phyloP scores from a whole-genome alignment of 495 filamentous ascomycete genomes.

The Hypoxylon lenormandii region DNA sequence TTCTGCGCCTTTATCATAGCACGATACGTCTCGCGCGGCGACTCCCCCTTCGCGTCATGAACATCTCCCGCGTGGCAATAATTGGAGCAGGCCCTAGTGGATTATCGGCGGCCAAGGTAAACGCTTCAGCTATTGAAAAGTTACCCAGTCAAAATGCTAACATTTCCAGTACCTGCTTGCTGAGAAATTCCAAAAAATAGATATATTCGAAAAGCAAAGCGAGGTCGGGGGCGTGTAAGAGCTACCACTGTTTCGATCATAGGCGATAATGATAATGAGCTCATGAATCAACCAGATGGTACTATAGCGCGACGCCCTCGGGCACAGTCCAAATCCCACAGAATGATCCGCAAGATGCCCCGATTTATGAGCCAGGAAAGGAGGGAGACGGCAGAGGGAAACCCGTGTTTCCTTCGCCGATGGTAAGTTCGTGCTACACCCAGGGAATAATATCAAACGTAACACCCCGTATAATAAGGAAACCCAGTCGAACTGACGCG shows the following conservation, averaged over 20 bases:
- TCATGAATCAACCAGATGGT: slow-evolving; percentile 59
- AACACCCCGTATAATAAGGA: too few relatives aligned
- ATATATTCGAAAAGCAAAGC: slow-evolving; percentile 82
- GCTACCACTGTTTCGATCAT: too few relatives aligned
- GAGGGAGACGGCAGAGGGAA: slow-evolving; percentile 22
- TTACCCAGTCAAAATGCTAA: too few relatives aligned
- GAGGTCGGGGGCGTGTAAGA: slow-evolving; percentile 76
- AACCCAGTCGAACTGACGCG: too few relatives aligned
- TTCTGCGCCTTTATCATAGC: neutral
- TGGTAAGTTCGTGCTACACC: slow-evolving; percentile 48
- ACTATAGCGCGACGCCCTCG: slow-evolving; percentile 64
- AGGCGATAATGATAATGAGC: too few relatives aligned
- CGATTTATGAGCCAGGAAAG: slow-evolving; percentile 40
- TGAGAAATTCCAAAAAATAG: slow-evolving; percentile 76
- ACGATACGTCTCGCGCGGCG: slow-evolving; percentile 46
- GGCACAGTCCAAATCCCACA: slow-evolving; percentile 52
- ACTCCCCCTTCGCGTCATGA: slow-evolving; percentile 29
- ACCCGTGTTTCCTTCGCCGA: slow-evolving; percentile 72
- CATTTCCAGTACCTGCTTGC: slow-evolving; percentile 72
- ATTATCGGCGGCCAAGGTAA: slow-evolving; percentile 65
- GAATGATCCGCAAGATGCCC: slow-evolving; percentile 56
- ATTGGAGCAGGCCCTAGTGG: slow-evolving; percentile 79
- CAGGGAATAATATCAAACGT: too few relatives aligned
- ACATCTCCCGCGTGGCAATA: slow-evolving; percentile 69
- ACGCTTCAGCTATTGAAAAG: too few relatives aligned